Conservation (phyloP, 2,329 filamentous ascomycete genomes). For the Colletotrichum zoysiae region DNA sequence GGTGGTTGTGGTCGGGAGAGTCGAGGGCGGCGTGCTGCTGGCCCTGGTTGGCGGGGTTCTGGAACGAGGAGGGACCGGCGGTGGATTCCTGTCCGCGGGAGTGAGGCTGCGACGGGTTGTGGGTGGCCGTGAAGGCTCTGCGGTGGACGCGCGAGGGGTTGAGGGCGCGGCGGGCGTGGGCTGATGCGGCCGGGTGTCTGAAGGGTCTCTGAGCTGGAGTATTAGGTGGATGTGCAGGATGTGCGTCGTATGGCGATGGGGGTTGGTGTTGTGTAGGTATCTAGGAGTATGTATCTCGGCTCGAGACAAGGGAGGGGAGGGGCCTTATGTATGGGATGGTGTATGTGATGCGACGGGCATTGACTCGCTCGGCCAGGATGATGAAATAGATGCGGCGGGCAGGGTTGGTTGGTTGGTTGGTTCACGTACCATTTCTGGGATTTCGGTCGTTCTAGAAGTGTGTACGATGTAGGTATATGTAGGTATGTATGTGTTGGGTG, state of each 20-base stretch:
- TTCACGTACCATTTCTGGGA: constrained; percentile 34
- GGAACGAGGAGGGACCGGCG: constrained; percentile 9
- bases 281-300: background rate
- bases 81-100: constrained; percentile 22
- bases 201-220: constrained; percentile 7
- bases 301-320: background rate
- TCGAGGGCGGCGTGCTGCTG: constrained; percentile 33
- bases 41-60: constrained; percentile 22
- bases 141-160: constrained; percentile 18
- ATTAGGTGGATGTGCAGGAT: background rate
- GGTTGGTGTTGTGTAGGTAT: background rate
- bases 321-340: constrained; percentile 18
- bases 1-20: constrained; percentile 31
- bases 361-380: too few relatives aligned
- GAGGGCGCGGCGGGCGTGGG: constrained; percentile 8
- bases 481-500: background rate
- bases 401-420: too few relatives aligned
- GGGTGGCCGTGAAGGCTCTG: constrained; percentile 32
- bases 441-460: constrained; percentile 11
- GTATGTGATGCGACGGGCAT: background rate
- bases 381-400: too few relatives aligned
- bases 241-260: background rate
- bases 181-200: constrained; percentile 26
- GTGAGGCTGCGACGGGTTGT: constrained; percentile 31
- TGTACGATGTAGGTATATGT: too few relatives aligned